phyloP scores from a whole-genome alignment of 208 protist species.

The Zelonia costaricensis region DNA sequence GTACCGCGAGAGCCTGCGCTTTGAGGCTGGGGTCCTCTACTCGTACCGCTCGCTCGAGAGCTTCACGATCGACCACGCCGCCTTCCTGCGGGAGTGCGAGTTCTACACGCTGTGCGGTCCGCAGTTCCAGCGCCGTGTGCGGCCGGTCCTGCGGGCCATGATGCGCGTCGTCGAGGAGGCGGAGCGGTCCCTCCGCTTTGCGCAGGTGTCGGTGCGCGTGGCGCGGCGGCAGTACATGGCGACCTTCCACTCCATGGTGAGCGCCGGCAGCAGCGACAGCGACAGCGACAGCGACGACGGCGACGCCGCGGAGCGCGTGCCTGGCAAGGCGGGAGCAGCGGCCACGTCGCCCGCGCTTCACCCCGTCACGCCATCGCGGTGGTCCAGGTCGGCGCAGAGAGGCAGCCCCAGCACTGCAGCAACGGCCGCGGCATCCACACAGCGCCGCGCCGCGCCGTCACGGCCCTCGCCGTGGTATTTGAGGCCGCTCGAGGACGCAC shows the following conservation, averaged over 20 bases:
- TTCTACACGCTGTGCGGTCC: conserved; percentile 59
- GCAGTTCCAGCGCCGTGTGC: conserved; percentile 38
- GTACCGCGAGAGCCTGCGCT: conserved; percentile 44
- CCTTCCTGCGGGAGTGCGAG: conserved; percentile 66
- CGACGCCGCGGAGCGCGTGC: neutral
- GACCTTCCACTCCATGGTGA: conserved; percentile 31
- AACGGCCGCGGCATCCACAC: neutral
- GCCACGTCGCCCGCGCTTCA: neutral
- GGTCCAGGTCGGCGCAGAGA: neutral
- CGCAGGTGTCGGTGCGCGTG: conserved; percentile 13
- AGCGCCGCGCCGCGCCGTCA: neutral
- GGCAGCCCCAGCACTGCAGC: neutral
- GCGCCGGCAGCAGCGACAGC: conserved; percentile 8
- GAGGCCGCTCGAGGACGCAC: conserved; percentile 9
- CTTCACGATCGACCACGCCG: conserved; percentile 58
- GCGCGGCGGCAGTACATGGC: conserved; percentile 33
- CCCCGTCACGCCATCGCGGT: conserved; percentile 20
- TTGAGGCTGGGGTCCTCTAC: conserved; percentile 62
- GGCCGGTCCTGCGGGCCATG: conserved; percentile 52
- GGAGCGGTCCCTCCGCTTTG: conserved; percentile 39
- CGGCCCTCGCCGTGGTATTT: conserved; percentile 12
- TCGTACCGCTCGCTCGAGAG: conserved; percentile 44
- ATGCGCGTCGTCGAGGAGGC: conserved; percentile 60
- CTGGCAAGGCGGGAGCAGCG: neutral
- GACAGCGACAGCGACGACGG: conserved; percentile 11